Percentiles rank a stretch among this genome's conserved stretches.
Conservation (phyloP, 2,329 filamentous ascomycete genomes). For the Trichoderma cornu-damae region DNA sequence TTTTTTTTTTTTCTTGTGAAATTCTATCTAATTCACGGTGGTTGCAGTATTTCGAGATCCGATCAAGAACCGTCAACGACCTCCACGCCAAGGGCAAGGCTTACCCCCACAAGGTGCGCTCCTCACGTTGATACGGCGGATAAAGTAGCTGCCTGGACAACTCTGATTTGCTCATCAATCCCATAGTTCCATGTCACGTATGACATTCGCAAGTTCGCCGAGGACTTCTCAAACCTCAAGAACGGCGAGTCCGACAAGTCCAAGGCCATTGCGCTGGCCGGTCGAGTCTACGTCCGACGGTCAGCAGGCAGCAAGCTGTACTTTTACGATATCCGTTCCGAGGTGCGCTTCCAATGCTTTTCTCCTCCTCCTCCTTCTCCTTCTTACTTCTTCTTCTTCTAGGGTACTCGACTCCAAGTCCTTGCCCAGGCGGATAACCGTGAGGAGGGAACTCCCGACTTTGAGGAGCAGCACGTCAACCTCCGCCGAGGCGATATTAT, state of each 20-base stretch:
- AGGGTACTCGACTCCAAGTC: conserved; percentile 71
- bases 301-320: conserved; percentile 75
- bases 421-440: conserved; percentile 85
- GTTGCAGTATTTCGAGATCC: conserved; percentile 80
- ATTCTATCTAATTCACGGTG: not conserved
- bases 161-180: not conserved
- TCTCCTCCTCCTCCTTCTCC: no score
- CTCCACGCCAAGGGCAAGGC: conserved; percentile 40
- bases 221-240: conserved; percentile 74
- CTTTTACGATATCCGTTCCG: conserved; percentile 68
- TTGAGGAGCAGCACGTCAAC: conserved; percentile 83
- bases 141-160: no score
- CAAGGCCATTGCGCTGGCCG: conserved; percentile 70
- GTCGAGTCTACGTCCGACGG: conserved; percentile 85
- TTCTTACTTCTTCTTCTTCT: no score
- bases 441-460: conserved; percentile 59
- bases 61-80: conserved; percentile 65
- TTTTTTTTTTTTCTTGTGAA: no score
- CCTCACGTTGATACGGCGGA: not conserved
- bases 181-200: conserved; percentile 75
- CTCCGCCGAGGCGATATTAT: conserved; percentile 90
- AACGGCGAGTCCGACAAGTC: conserved; percentile 80
- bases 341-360: conserved; percentile 23
- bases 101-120: conserved; percentile 72
- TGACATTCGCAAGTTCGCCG: conserved; percentile 72